phyloP scores from a whole-genome alignment of 306 rosid genomes.

The Casuarina glauca region DNA sequence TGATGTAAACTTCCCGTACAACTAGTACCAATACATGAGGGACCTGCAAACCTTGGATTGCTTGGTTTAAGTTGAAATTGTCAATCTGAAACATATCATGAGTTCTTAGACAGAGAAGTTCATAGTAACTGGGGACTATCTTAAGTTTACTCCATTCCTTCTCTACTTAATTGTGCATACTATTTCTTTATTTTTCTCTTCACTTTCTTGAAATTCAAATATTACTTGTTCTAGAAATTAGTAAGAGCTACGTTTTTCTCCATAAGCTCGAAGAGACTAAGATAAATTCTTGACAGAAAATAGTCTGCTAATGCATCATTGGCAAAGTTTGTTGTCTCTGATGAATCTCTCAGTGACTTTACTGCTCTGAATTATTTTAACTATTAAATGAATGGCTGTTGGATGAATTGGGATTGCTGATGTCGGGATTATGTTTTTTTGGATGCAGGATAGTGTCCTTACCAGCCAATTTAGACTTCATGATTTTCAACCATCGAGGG shows the following conservation, averaged over 20 bases:
- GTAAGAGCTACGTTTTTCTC: slow-evolving; percentile 5
- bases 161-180: background rate
- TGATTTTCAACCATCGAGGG: slow-evolving; percentile 91
- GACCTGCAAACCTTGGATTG: background rate
- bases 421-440: slow-evolving; percentile 24
- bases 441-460: slow-evolving; percentile 73
- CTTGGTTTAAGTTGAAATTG: background rate
- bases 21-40: background rate
- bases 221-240: background rate
- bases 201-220: background rate
- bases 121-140: background rate
- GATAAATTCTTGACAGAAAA: slow-evolving; percentile 1
- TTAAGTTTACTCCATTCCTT: background rate
- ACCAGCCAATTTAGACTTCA: slow-evolving; percentile 74
- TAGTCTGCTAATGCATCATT: background rate
- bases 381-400: background rate
- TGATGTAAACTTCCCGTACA: background rate
- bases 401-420: slow-evolving; percentile 11
- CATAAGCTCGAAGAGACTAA: background rate
- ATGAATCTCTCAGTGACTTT: slow-evolving; percentile 14
- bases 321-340: slow-evolving; percentile 2
- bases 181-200: background rate
- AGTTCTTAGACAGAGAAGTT: background rate
- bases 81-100: background rate
- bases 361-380: slow-evolving; percentile 3